Evolutionary conservation across 192 early-diverging fungal genomes (phyloP).

Genomic region (Coemansia sp.): DNA sequence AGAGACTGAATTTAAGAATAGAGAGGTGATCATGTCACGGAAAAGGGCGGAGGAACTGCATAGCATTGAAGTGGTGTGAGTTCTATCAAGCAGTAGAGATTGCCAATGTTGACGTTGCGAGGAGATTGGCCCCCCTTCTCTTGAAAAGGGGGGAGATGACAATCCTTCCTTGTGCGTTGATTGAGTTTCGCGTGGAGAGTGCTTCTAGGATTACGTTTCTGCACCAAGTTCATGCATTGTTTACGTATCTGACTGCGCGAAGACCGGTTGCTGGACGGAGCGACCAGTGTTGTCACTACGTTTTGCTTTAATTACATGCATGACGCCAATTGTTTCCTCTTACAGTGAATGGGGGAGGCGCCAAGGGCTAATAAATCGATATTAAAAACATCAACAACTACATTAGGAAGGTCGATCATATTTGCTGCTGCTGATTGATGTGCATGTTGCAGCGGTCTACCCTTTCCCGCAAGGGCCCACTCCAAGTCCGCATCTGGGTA

Average conservation of each 20-base stretch:
- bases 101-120: neutral
- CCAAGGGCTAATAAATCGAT: neutral
- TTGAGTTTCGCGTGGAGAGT: neutral
- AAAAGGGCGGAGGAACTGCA: neutral
- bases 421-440: neutral
- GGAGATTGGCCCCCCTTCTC: neutral
- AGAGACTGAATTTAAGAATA: neutral
- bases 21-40: neutral
- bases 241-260: neutral
- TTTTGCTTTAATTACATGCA: neutral
- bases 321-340: neutral
- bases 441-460: neutral
- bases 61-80: neutral
- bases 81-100: neutral
- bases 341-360: neutral
- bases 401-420: neutral
- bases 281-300: neutral
- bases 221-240: neutral
- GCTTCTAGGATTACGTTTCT: conserved; percentile 3
- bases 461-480: neutral
- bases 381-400: neutral
- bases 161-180: neutral
- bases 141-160: neutral
- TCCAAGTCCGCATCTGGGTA: neutral
- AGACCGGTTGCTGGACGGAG: neutral